Conservation (phyloP, 2,329 filamentous ascomycete species). For the Arthrobotrys conoides region DNA sequence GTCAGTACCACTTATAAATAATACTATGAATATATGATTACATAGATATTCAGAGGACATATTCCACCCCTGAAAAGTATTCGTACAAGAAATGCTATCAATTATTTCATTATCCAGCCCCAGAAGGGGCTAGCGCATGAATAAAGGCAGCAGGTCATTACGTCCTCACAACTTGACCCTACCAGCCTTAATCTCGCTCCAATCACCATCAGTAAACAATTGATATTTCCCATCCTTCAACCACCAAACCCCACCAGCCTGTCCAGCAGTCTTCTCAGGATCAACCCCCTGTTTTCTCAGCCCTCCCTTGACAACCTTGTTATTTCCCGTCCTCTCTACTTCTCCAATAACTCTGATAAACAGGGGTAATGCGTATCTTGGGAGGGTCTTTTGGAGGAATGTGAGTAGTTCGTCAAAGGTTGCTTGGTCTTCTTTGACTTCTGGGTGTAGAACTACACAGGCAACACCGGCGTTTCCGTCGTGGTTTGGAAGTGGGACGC, state of each 20-base stretch:
- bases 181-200: slow-evolving; percentile 77
- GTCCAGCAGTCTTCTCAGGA: slow-evolving; percentile 70
- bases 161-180: slow-evolving; percentile 78
- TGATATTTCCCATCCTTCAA: slow-evolving; percentile 79
- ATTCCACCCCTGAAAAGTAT: not conserved
- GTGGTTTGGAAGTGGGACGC: slow-evolving; percentile 82
- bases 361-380: slow-evolving; percentile 81
- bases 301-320: slow-evolving; percentile 87
- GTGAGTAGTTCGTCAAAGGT: slow-evolving; percentile 74
- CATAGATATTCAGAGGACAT: not conserved
- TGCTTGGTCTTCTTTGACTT: slow-evolving; percentile 69
- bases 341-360: slow-evolving; percentile 79
- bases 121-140: not conserved
- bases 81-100: not conserved
- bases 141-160: slow-evolving; percentile 66
- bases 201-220: slow-evolving; percentile 77
- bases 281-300: slow-evolving; percentile 82
- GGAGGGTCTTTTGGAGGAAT: slow-evolving; percentile 74
- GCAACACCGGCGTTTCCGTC: slow-evolving; percentile 88
- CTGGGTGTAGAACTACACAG: slow-evolving; percentile 72
- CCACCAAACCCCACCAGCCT: slow-evolving; percentile 72
- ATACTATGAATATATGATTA: not conserved
- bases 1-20: not conserved
- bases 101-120: not conserved
- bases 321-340: slow-evolving; percentile 78